Evolutionary conservation across 2,329 filamentous ascomycete species (phyloP), one percentile per base, ranked within the genome.

Genomic region (Penicillium sp.): DNA sequence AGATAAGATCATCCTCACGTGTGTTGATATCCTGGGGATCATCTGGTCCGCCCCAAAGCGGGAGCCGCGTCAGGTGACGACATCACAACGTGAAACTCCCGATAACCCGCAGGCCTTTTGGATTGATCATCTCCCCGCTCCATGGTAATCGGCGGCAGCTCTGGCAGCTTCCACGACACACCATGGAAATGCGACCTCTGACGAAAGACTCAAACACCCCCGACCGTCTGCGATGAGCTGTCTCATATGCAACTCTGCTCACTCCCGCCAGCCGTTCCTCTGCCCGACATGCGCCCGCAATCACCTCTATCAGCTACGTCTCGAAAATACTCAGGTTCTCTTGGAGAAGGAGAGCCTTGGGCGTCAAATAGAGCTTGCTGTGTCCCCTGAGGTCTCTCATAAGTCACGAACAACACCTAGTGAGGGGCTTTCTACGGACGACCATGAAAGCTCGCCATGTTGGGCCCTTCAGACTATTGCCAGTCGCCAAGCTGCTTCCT

Each of bases 201-300:
- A 64, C 38, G 60, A 60, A 62, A 47, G 7, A 49, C 38, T 56
- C 59, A 40, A 66, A 57, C 63, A 30, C 28, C 37, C 53, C 53
- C 37, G 42, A 65, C 44, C 57, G 44, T 60, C 68, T 76, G 79
- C 73, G 62, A 91, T 91, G 88, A 86, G 86, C 73, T 92, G 90
- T 80, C 84, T 88, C 74, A 85, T 91, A 75, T 92, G 90, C 76
- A 78, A 75, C 65, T 77, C 79, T 80, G 81, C 75, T 81, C 79
- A 71, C 81, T 76, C 82, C 85, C 84, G 81, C 71, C 76, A 88
- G 58, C 86, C 86, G 13, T 90, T 91, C 70, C 81, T 91, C 69
- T 93, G 90, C 74, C 81, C 85, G 28, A 85, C 89, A 53, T 91
- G 92, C 78, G 89, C 88, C 51, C 85, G 89, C 56, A 92, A 89